phyloP scores from a whole-genome alignment of 257 asterid genomes.

The Nicotiana attenuata region DNA sequence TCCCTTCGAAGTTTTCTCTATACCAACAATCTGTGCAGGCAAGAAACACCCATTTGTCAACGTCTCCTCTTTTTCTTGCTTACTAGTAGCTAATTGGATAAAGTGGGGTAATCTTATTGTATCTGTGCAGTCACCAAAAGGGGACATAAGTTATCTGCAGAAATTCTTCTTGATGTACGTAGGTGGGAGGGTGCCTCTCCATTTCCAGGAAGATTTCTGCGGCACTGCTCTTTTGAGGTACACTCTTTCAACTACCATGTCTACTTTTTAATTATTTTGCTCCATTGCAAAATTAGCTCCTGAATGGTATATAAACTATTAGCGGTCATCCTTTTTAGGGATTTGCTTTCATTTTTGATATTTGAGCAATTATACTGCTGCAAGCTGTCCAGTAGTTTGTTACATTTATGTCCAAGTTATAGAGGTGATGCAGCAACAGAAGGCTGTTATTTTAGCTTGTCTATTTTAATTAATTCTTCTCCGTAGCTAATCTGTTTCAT shows the following conservation, averaged over 20 bases:
- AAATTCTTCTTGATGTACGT: constrained; percentile 96
- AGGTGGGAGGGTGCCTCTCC: constrained; percentile 91
- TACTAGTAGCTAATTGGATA: neutral
- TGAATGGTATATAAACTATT: neutral
- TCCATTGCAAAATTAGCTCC: neutral
- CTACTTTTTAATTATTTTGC: neutral
- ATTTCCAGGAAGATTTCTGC: constrained; percentile 96
- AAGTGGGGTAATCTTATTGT: constrained; percentile 9
- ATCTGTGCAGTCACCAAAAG: constrained; percentile 84
- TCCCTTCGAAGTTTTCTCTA: constrained; percentile 72
- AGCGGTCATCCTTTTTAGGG: neutral
- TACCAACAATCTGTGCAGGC: constrained; percentile 98
- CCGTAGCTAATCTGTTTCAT: neutral
- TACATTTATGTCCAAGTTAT: neutral
- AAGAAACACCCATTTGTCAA: neutral
- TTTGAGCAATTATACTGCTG: neutral
- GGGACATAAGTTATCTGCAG: constrained; percentile 90
- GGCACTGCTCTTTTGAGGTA: constrained; percentile 98
- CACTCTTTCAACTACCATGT: neutral
- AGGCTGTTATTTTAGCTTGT: neutral
- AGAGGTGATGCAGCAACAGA: neutral
- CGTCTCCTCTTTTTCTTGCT: neutral
- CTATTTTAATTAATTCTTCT: neutral
- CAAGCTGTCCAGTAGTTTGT: neutral
- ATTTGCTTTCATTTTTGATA: neutral